Base-by-base conservation (phyloP, 441 rosid genomes). In the Jatropha podagrica region DNA sequence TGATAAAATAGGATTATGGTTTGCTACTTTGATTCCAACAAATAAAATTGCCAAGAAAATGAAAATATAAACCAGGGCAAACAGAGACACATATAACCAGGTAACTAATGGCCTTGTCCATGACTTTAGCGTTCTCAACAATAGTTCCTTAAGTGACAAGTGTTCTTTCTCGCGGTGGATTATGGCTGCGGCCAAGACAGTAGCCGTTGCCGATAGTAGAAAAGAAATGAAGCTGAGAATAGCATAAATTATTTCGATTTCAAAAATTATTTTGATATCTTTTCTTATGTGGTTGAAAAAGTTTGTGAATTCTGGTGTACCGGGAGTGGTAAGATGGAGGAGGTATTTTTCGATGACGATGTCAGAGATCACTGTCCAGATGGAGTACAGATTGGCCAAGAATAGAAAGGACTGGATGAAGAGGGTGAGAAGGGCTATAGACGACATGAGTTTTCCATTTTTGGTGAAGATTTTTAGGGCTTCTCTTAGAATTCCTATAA, bases 371-470 rank as follows among this genome's bases (percentile, higher is more conserved):
- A 79, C 54, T 0, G 86, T 69, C 74, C 58, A 82, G 70, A 77
- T 41, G 79, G 81, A 70, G 78, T 81, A 49, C 71, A 65, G 15
- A 49, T 52, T 66, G 66, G 73, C 26, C 37, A 85, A 13, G 75
- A 27, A 69, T 5, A 80, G 72, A n/a, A 77, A 2, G 61, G 78
- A 78, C 37, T 69, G 48, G 65, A 81, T 51, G 52, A 73, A 70
- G 79, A 82, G 59, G 69, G 75, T 68, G 23, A 82, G 38, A 1
- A 81, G 5, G 71, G 78, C 74, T 44, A 87, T 73, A 46, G 68
- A 80, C 72, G 81, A 67, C 85, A 86, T 83, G 26, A 87, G 79
- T 73, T 64, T 83, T 58, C 73, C 81, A 78, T 87, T 86, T 74
- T 81, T 85, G 79, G 60, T 20, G 66, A 74, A 81, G 68, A 85